Conservation (phyloP, 495 filamentous ascomycete species). For the Penicillium malachiteum region DNA sequence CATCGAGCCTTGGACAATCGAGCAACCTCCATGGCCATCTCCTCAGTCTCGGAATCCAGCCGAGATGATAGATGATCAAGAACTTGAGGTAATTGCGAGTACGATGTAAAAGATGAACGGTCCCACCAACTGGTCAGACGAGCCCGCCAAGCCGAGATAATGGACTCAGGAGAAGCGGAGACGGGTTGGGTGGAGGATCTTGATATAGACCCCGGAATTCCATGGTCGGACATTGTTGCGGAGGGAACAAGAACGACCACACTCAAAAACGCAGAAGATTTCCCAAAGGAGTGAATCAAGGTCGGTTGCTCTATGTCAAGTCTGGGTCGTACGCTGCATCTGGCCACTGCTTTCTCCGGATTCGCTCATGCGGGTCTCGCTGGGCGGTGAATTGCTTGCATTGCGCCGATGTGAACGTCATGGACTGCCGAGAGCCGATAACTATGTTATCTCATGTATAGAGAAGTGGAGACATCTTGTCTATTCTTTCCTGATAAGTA, state of each 20-base stretch:
- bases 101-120: conserved; percentile 2
- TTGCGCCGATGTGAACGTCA: conserved; percentile 20
- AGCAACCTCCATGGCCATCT: conserved; percentile 20
- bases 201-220: conserved; percentile 12
- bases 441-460: neutral
- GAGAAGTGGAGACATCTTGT: neutral
- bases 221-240: conserved; percentile 15
- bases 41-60: neutral
- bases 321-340: conserved; percentile 11
- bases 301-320: neutral
- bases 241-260: neutral
- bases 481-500: neutral
- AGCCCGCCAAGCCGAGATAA: conserved; percentile 8
- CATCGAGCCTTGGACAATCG: conserved; percentile 32
- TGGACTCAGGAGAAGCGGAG: conserved; percentile 14
- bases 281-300: neutral
- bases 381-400: conserved; percentile 3
- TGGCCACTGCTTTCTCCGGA: conserved; percentile 14
- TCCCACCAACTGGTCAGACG: conserved; percentile 14
- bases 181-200: conserved; percentile 2
- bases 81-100: conserved; percentile 16
- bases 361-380: conserved; percentile 9
- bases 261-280: neutral
- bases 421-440: conserved; percentile 11
- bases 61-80: conserved; percentile 6